Conservation (phyloP, 2,329 filamentous ascomycete species). For the Claviceps cyperi region DNA sequence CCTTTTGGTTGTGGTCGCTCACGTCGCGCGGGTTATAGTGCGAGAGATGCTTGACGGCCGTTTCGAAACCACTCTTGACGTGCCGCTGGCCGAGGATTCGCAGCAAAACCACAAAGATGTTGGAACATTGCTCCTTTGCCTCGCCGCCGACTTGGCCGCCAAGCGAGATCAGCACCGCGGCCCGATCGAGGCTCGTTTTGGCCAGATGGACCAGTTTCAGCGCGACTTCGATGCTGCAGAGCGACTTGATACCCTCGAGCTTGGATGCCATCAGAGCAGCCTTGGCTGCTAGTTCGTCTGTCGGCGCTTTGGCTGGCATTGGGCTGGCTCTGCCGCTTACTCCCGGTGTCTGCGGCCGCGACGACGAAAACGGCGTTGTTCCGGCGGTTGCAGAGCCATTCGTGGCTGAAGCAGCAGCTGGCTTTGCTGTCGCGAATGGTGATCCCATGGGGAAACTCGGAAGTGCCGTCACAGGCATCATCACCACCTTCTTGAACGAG, state of each 20-base stretch:
- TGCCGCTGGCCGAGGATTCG: slow-evolving; percentile 75
- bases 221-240: slow-evolving; percentile 94
- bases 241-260: slow-evolving; percentile 81
- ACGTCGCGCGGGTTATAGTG: slow-evolving; percentile 82
- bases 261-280: slow-evolving; percentile 94
- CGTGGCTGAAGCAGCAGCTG: slow-evolving; percentile 11
- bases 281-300: slow-evolving; percentile 86
- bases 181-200: slow-evolving; percentile 75
- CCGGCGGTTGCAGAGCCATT: slow-evolving; percentile 12
- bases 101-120: slow-evolving; percentile 74
- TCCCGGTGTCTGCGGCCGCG: slow-evolving; percentile 36
- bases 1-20: slow-evolving; percentile 52
- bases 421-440: slow-evolving; percentile 37
- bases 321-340: slow-evolving; percentile 24
- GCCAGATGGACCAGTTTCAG: slow-evolving; percentile 78
- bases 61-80: slow-evolving; percentile 85
- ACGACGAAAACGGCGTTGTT: slow-evolving; percentile 22
- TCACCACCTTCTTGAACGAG: slow-evolving; percentile 96
- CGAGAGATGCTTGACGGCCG: slow-evolving; percentile 79
- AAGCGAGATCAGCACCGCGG: slow-evolving; percentile 66
- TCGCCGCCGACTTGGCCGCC: slow-evolving; percentile 70
- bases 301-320: slow-evolving; percentile 52
- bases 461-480: slow-evolving; percentile 93
- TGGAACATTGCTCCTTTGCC: slow-evolving; percentile 75
- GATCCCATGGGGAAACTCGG: slow-evolving; percentile 49